Evolutionary conservation across 192 early-diverging fungal species (phyloP), one percentile per base, ranked within the genome.

Genomic region (Backusella mclennaniae): DNA sequence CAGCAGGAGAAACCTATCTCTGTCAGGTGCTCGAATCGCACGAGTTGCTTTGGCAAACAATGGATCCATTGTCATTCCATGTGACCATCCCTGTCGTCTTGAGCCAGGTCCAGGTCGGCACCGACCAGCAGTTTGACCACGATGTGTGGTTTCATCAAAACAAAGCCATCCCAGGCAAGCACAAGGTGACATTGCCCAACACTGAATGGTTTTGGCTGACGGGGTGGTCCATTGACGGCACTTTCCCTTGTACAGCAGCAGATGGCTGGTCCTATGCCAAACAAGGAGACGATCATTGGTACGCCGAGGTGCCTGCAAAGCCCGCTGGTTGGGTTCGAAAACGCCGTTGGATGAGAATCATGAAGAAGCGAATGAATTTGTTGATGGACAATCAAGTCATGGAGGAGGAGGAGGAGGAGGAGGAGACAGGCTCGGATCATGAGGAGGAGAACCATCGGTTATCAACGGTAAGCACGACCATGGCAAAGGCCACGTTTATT

Each of bases 1-100:
- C 86, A 35, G 82, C 83, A 69, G 87, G 87, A 59, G 84, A 93
- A 35, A 69, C 83, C 6, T 83, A 88, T 73, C 83, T 92, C n/a
- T 93, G 92, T 75, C 84, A 87, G 41, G 67, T 93, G 41, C 75
- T 94, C 4, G 85, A 89, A 67, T 81, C 74, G 14, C 79, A 90
- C 29, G 91, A 93, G 49, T 81, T 82, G 19, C 73, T 78, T 15
- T 84, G 84, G 81, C 21, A 71, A 23, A 6, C n/a, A 1, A 8
- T 41, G 15, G 29, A 71, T 49, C 23, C 70, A 26, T 33, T 71
- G 14, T 15, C 41, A 6, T 23, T 44, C 1, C 70, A 71, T 71
- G 70, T 49, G 44, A 71, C 70, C 15, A 71, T 71, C 19, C 70
- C 70, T 15, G 70, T 71, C 4, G 12, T 71, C 6, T 4, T 71